A percentile compares a stretch with the other conserved stretches of the same genome.
These are phyloP conservation scores for Alopecurus myosuroides DNA, from an alignment of 176 grass and related monocot species.

Conservation along the genomic window DNA sequence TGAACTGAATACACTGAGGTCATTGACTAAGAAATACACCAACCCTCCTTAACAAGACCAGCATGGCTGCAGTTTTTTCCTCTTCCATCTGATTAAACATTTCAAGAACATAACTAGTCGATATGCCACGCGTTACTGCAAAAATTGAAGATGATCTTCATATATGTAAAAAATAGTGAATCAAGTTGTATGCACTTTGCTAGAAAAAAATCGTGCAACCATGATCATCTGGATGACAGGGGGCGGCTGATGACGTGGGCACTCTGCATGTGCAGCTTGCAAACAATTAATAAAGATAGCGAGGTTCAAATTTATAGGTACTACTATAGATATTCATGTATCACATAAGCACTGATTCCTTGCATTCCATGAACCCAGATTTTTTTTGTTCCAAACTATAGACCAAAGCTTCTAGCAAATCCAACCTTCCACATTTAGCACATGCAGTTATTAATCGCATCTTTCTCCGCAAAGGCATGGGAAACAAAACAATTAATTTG, in stretches of 20 bases:
- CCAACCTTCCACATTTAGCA: conserved; percentile 52
- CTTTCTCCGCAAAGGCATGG: conserved; percentile 25
- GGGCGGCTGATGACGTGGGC: too few species aligned
- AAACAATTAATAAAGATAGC: too few species aligned
- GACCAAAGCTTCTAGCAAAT: conserved; percentile 40
- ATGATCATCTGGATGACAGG: too few species aligned
- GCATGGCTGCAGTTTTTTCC: conserved; percentile 52
- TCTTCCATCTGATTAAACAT: conserved; percentile 50
- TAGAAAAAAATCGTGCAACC: too few species aligned
- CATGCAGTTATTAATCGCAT: conserved; percentile 49
- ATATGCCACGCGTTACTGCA: too few species aligned
- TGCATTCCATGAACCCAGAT: conserved; percentile 50
- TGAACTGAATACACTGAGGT: conserved; percentile 35
- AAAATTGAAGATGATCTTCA: too few species aligned
- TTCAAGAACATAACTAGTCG: conserved; percentile 31
- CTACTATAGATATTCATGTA: conserved; percentile 46
- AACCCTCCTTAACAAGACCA: conserved; percentile 53
- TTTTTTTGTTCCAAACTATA: conserved; percentile 23
- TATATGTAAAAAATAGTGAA: too few species aligned
- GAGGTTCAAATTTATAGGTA: too few species aligned
- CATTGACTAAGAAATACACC: conserved; percentile 47
- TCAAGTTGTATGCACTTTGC: too few species aligned
- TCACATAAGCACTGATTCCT: conserved; percentile 59
- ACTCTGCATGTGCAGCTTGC: too few species aligned
- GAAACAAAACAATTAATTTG: conserved; percentile 53